phyloP scores from a whole-genome alignment of 2,329 filamentous ascomycete genomes.

The Penicillium decumbens region DNA sequence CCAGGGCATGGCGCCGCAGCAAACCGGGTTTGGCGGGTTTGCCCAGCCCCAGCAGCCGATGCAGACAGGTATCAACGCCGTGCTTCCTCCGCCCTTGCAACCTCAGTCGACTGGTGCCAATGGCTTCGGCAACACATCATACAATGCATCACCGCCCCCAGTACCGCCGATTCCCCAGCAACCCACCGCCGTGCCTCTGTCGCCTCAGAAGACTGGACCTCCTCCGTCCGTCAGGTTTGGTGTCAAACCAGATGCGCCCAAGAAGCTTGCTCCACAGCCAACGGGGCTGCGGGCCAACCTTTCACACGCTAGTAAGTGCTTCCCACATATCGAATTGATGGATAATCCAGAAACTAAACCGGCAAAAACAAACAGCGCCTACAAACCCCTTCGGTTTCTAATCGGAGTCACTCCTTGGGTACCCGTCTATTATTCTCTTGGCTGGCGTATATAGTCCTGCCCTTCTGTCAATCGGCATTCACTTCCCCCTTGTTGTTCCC shows the following conservation, averaged over 20 bases:
- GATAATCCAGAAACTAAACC: constrained; percentile 11
- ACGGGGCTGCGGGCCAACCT: constrained; percentile 89
- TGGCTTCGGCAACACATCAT: constrained; percentile 47
- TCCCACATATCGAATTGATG: background rate
- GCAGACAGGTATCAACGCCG: constrained; percentile 46
- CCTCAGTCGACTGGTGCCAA: constrained; percentile 50
- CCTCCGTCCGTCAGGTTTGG: constrained; percentile 86
- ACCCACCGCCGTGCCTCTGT: constrained; percentile 58
- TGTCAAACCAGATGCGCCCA: constrained; percentile 62
- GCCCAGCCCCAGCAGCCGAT: constrained; percentile 49
- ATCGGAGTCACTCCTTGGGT: constrained; percentile 4
- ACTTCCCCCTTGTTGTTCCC: background rate
- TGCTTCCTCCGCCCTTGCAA: constrained; percentile 52
- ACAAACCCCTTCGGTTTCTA: constrained; percentile 69
- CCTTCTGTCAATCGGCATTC: constrained; percentile 11
- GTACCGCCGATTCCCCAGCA: constrained; percentile 56
- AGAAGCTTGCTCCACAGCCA: constrained; percentile 76
- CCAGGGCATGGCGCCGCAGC: constrained; percentile 47
- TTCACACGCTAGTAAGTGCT: constrained; percentile 85
- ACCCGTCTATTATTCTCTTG: background rate
- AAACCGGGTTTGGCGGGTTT: constrained; percentile 51
- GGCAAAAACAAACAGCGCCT: constrained; percentile 49
- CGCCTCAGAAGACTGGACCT: constrained; percentile 78
- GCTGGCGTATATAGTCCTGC: constrained; percentile 28
- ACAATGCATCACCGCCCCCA: constrained; percentile 49